These are phyloP conservation scores for Bimuria novae-zelandiae DNA, from an alignment of 2,329 filamentous ascomycete species.

Conservation along the genomic window DNA sequence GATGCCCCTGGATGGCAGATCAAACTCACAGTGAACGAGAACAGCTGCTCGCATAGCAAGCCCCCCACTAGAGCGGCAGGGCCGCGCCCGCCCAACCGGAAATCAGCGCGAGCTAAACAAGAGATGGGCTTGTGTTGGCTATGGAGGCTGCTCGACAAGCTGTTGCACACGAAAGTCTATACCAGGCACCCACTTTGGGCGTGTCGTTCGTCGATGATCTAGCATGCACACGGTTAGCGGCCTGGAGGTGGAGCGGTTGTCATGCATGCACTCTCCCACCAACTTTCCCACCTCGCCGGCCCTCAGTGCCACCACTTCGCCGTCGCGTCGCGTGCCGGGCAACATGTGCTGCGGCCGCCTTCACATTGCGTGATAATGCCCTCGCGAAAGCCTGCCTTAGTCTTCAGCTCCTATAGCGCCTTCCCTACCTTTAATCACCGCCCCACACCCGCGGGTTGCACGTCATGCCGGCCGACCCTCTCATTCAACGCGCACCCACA, in stretches of 20 bases:
- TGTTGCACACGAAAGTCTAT: too few relatives aligned
- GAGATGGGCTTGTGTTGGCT: neutral
- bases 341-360: constrained; percentile 17
- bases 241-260: neutral
- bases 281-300: too few relatives aligned
- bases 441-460: constrained; percentile 25
- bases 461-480: constrained; percentile 49
- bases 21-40: constrained; percentile 24
- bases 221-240: neutral
- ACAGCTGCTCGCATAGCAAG: constrained; percentile 16
- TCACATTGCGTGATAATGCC: constrained; percentile 20
- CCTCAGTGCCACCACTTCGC: too few relatives aligned
- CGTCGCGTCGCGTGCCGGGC: too few relatives aligned
- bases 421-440: neutral
- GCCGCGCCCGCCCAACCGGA: neutral
- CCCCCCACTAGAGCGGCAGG: constrained; percentile 14
- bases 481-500: constrained; percentile 29
- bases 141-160: neutral
- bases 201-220: neutral
- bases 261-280: neutral
- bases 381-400: constrained; percentile 20
- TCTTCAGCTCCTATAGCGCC: constrained; percentile 26
- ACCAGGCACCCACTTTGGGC: too few relatives aligned
- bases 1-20: constrained; percentile 24
- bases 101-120: constrained; percentile 1